Evolutionary conservation across 2,329 filamentous ascomycete species (phyloP).

Genomic region (Colletotrichum eremochloae): DNA sequence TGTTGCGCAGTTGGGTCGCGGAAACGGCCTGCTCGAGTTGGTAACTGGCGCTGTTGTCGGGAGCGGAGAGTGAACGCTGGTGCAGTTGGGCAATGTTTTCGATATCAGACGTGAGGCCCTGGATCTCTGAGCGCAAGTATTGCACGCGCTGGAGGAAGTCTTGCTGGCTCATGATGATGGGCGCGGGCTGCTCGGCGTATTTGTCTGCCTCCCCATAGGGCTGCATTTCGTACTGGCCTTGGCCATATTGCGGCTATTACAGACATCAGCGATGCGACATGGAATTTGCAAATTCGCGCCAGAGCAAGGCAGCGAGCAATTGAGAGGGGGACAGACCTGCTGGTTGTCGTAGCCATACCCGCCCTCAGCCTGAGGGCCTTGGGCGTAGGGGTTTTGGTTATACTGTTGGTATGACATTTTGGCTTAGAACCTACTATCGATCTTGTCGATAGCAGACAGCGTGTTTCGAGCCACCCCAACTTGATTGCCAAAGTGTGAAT

Average conservation of each 20-base stretch:
- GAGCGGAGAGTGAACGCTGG: slow-evolving; percentile 77
- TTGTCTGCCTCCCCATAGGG: slow-evolving; percentile 57
- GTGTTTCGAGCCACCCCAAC: slow-evolving; percentile 5
- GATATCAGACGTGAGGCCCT: slow-evolving; percentile 75
- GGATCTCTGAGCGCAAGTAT: slow-evolving; percentile 76
- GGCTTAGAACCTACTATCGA: slow-evolving; percentile 43
- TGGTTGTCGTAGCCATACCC: slow-evolving; percentile 57
- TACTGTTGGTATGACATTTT: slow-evolving; percentile 74
- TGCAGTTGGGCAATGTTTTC: slow-evolving; percentile 77
- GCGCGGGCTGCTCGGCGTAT: slow-evolving; percentile 44
- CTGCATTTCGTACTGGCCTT: slow-evolving; percentile 68
- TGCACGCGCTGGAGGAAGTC: slow-evolving; percentile 79
- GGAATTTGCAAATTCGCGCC: background rate
- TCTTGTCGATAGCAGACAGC: slow-evolving; percentile 8
- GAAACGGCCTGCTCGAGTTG: slow-evolving; percentile 77
- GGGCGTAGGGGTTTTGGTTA: slow-evolving; percentile 74
- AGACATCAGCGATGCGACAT: slow-evolving; percentile 9
- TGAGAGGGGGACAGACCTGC: slow-evolving; percentile 55
- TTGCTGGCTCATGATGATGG: slow-evolving; percentile 65
- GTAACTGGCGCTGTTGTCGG: slow-evolving; percentile 67
- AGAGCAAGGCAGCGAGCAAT: background rate
- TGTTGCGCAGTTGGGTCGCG: slow-evolving; percentile 79
- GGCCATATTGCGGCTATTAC: slow-evolving; percentile 44
- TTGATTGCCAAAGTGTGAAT: background rate
- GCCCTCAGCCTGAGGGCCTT: slow-evolving; percentile 62